Base-by-base conservation (phyloP, 495 filamentous ascomycete genomes). In the Talaromyces liani region DNA sequence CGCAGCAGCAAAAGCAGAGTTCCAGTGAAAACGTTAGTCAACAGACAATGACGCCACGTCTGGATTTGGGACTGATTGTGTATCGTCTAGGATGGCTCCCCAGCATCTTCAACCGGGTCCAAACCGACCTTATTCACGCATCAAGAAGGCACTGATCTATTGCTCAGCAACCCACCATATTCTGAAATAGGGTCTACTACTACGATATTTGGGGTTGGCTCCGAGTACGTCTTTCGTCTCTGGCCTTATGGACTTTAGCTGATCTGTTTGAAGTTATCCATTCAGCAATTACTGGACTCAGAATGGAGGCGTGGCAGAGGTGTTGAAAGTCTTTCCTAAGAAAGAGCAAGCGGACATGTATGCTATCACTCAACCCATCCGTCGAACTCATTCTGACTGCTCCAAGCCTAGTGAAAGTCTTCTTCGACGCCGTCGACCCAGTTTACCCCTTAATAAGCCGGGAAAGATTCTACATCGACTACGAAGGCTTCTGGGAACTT, bases 211-310 rank as follows among this genome's bases (percentile, higher is more conserved):
- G 88, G 67, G 24, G 65, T 64, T 18, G 70, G 70, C 9, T 29
- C 57, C 10, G 54, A 53, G 61, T 64, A 56, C 39, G 47, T 16
- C 3, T 18, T 6, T 36, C 5, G 65, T 27, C 22, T 45, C 18
- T 31, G 22, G 24, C 36, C 24, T 16, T 51, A 14, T 61, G 22
- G 58, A 68, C 63, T 65, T 24, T 68, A 65, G 36, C 67, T 67
- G 64, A 66, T 79, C 85, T 58, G 82, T 83, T 18, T 80, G 80
- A 5, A 85, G 87, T 71, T 85, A 89, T 61, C 84, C 85, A 2
- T 89, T 88, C 66, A 83, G 85, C 66, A 91, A 91, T 70, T 91
- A 91, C 71, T 91, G 88, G 88, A 91, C 88, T 6, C 87, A 84
- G 66, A 79, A 84, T 57, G 88, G 88, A 25, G 88, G 88, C 1